Evolutionary conservation across 148 eudicot genomes (phyloP).

Genomic region (Polygonum aviculare): DNA sequence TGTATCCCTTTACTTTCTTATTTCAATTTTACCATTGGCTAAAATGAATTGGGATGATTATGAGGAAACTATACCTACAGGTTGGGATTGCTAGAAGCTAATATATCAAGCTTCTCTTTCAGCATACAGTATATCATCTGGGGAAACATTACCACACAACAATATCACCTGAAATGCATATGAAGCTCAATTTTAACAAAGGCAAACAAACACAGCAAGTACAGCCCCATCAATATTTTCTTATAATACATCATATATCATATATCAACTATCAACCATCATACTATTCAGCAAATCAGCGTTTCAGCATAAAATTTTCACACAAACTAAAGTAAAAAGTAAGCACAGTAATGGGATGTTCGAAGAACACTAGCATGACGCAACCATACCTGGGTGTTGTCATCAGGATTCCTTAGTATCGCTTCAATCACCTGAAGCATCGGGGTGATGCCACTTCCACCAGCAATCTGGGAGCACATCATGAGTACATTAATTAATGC

Average conservation of each 20-base stretch:
- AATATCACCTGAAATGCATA: slow-evolving; percentile 53
- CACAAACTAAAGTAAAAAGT: neutral
- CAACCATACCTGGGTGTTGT: slow-evolving; percentile 59
- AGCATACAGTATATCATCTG: slow-evolving; percentile 75
- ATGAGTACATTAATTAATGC: neutral
- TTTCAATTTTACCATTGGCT: too few species aligned
- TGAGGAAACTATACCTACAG: slow-evolving; percentile 48
- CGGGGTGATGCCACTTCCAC: slow-evolving; percentile 92
- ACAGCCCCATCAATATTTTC: neutral
- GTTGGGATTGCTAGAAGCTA: slow-evolving; percentile 81
- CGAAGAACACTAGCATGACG: neutral
- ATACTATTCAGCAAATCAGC: neutral
- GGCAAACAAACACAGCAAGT: neutral
- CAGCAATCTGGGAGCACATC: slow-evolving; percentile 62
- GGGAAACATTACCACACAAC: slow-evolving; percentile 85
- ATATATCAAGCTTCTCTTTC: slow-evolving; percentile 82
- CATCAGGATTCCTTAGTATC: slow-evolving; percentile 85
- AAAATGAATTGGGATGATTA: neutral
- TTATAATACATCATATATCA: too few species aligned
- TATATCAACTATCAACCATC: too few species aligned
- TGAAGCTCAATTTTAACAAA: neutral
- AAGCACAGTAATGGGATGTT: neutral
- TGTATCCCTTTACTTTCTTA: too few species aligned
- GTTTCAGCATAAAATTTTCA: neutral
- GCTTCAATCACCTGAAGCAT: slow-evolving; percentile 97